A percentile compares a stretch with the other conserved stretches of the same genome.
Evolutionary conservation across 805 yeast genomes (phyloP).

Genomic region (Zygosaccharomyces siamensis): DNA sequence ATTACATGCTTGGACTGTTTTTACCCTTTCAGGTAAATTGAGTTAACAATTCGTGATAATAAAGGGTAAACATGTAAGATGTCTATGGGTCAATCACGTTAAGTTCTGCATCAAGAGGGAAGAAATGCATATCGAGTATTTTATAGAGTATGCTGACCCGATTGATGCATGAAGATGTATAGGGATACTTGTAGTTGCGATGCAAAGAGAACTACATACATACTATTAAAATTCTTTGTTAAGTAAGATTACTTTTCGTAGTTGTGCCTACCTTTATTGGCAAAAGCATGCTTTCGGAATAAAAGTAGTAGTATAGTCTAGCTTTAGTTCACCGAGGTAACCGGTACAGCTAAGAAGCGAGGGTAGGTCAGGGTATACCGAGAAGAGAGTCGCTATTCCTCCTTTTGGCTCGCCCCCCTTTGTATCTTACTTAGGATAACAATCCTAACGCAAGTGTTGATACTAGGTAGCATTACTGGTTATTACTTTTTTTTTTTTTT

Average conservation of each 20-base stretch:
- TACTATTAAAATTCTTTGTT: background rate
- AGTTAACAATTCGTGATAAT: no score
- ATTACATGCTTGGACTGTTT: background rate
- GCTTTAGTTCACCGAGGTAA: background rate
- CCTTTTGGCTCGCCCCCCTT: background rate
- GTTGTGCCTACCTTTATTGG: conserved; percentile 3
- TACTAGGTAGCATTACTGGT: background rate
- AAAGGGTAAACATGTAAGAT: background rate
- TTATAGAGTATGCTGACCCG: background rate
- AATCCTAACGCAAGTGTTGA: background rate
- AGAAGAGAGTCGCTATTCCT: background rate
- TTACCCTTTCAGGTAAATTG: background rate
- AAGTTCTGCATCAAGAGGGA: background rate
- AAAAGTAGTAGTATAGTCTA: background rate
- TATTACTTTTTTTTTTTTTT: no score
- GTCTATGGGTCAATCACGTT: conserved; percentile 1
- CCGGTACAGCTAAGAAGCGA: background rate
- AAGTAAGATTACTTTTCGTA: background rate
- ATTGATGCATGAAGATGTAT: background rate
- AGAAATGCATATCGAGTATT: background rate
- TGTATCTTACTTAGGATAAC: background rate
- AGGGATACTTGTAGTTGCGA: background rate
- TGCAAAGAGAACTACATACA: background rate
- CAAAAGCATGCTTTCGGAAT: background rate
- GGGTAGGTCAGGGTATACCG: background rate